Evolutionary conservation across 2,329 filamentous ascomycete species (phyloP), one percentile per base, ranked within the genome.

Genomic region (Fusarium xylarioides): DNA sequence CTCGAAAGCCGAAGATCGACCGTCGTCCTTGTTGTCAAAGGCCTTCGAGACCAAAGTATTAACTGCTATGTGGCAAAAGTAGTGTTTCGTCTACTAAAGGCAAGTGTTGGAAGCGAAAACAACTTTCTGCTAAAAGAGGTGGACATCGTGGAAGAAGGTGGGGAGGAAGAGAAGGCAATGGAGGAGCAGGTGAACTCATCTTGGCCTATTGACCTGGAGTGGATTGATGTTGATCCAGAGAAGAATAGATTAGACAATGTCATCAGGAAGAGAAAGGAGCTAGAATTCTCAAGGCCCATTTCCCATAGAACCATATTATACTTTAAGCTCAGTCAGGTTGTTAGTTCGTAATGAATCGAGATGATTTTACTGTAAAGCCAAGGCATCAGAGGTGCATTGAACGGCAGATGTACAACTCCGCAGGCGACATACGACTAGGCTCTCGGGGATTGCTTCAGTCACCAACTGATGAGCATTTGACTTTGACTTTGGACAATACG

Each of bases 51-150:
- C 2, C 58, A 62, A 12, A 44, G 58, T 4, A 8, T n/a, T 0
- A 58, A 32, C 1, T 58, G 23, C 5, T 62, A 58, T 44, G 1
- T 62, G 5, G 50, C 58, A 7, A 15, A 14, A n/a, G 3, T 62
- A 1, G 30, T 62, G 0, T 16, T 44, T 16, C 30, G 30, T 2
- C 3, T 62, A 1, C 11, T 58, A 3, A 62, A 37, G 12, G 11
- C 10, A 0, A 62, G 11, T 4, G 18, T 62, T 2, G 58, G 16
- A 5, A 11, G 5, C 4, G 21, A 37, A 7, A 21, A 15, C 7
- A 0, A 30, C 1, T 18, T 10, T 37, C 3, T 58, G 3, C 12
- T 62, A 0, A 37, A 26, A 3, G 30, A 26, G 2, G 1, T 37
- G 2, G 58, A 18, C 7, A 0, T 15, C 2, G 19, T 2, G n/a